Base-by-base conservation (phyloP, 2,329 filamentous ascomycete species). In the Fusarium sp. region DNA sequence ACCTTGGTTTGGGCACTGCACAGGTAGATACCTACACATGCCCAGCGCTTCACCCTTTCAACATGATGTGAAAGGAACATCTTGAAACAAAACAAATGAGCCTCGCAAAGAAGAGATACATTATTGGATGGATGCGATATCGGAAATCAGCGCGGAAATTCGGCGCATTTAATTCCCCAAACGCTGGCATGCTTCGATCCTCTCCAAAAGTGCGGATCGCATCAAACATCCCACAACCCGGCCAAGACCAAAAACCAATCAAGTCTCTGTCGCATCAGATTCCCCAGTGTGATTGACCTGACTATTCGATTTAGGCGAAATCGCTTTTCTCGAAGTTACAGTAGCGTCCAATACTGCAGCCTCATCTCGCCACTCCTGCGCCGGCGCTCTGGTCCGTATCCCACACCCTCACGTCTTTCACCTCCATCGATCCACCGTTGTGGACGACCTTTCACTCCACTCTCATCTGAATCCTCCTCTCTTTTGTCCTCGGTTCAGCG, bases 331-430 rank as follows among this genome's bases (percentile, higher is more conserved):
- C 55, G 42, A 59, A 41, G 11, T n/a, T 32, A 54, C 56, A 17
- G 55, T 58, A 53, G 55, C 36, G 41, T 47, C 15, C 42, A 39
- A 35, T 38, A 31, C 46, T 23, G 38, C 47, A 66, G 62, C 62
- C 62, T 66, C 66, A 63, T 68, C 64, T 69, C 60, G 67, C 66
- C 66, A 69, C 67, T 60, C 54, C 47, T 50, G 37, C 52, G 54
- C 58, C 61, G 49, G 51, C 51, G 58, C 56, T 53, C 37, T 60
- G 48, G 53, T 63, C 60, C 65, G 37, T 39, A 48, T 54, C 54
- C 51, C 58, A 49, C 59, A 57, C 59, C 45, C 57, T 47, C 49
- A 58, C 61, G 31, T 51, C 58, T 55, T 57, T 50, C 33, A 13
- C 27, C 32, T 29, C 32, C 51, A 33, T 49, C 44, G 27, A 19